Evolutionary conservation across 2,329 filamentous ascomycete genomes (phyloP), one percentile per base, ranked within the genome.

Genomic region (Penicillium sp.): DNA sequence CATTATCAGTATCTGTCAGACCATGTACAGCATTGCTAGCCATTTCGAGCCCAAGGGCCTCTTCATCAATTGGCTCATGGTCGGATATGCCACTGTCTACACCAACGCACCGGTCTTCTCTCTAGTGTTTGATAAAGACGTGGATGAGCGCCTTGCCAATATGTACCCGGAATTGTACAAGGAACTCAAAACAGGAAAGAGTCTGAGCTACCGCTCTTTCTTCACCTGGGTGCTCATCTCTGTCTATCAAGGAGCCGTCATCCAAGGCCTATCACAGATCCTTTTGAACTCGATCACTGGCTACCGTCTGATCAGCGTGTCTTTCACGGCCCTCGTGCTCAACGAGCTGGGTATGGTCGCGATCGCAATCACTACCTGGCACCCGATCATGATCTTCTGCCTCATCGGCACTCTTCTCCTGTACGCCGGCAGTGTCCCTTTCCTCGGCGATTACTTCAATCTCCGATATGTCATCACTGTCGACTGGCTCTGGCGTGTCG

Each of bases 341-440:
- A 99, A 97, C 71, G 94, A 99, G 70, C 82, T 99, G 54, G 83
- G 95, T 63, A 99, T 99, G 95, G 94, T 97, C 2, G 93, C 92
- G 3, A 90, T 95, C 53, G 89, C 96, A 69, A 89, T 99, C 63
- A 96, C 90, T 3, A 99, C 94, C 0, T 99, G 94, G 94, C 94
- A 97, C 72, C 88, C 88, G 36, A 80, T 93, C 57, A 97, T 97
- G 92, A 86, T 95, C 49, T 76, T 89, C 47, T 87, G 82, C 60
- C 88, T 97, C 55, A 66, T 96, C 6, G 92, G 90, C 13, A 99
- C 94, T 0, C 86, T 89, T 42, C 70, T 87, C 26, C 70, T 93
- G n/a, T 99, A 89, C 66, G 78, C 92, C 24, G 90, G 85, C 3
- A 90, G 85, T 36, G 79, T 97, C 18, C 94, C 94, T 2, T 95